Evolutionary conservation across 306 rosid species (phyloP).

Genomic region (Medicago ruthenica): DNA sequence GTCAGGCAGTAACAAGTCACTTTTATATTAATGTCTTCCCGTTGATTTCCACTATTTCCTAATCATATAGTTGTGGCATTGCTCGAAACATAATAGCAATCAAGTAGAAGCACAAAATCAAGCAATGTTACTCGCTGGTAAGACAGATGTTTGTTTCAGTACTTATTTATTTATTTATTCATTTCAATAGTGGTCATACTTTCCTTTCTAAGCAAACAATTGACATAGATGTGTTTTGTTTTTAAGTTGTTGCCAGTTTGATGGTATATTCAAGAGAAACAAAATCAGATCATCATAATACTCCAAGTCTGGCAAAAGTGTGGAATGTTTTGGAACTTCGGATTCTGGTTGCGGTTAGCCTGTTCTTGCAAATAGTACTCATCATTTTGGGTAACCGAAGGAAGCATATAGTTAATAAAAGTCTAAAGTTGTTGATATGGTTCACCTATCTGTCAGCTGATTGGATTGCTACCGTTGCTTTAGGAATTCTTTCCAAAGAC

Average conservation of each 20-base stretch:
- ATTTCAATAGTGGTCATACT: neutral
- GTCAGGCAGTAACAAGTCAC: neutral
- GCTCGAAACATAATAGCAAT: neutral
- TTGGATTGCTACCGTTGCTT: conserved; percentile 40
- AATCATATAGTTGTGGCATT: neutral
- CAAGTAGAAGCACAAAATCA: neutral
- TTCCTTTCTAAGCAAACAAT: neutral
- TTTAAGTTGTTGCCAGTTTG: neutral
- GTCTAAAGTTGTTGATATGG: conserved; percentile 34
- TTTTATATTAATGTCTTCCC: neutral
- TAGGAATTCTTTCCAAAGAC: conserved; percentile 42
- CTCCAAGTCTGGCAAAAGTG: neutral
- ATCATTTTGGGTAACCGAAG: conserved; percentile 43
- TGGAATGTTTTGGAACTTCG: conserved; percentile 49
- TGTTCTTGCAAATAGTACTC: conserved; percentile 41
- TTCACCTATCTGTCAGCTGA: conserved; percentile 48
- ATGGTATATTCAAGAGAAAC: neutral
- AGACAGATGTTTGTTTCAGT: neutral
- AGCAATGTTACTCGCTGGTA: conserved; percentile 9
- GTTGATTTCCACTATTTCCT: too few species aligned
- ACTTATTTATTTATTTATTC: neutral
- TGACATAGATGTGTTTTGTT: conserved; percentile 6
- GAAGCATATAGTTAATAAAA: neutral
- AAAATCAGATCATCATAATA: neutral
- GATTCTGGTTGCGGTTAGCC: conserved; percentile 37